phyloP scores from a whole-genome alignment of 2,329 filamentous ascomycete genomes.

The Aspergillus proliferans region DNA sequence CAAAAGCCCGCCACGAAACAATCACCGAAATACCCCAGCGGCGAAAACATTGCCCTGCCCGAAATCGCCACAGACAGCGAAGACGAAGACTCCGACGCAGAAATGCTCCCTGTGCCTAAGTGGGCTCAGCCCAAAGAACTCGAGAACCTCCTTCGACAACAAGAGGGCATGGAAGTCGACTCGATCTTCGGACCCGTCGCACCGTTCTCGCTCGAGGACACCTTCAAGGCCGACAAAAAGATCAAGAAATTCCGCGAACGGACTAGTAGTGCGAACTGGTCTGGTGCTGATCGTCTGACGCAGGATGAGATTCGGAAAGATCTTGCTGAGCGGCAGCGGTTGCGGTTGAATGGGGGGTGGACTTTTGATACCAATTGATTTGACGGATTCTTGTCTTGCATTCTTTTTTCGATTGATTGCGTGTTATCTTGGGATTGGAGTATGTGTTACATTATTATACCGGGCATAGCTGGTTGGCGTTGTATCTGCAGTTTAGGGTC shows the following conservation, averaged over 20 bases:
- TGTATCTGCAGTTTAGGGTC: background rate
- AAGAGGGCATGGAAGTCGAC: slow-evolving; percentile 69
- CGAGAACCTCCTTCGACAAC: slow-evolving; percentile 64
- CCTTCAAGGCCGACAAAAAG: slow-evolving; percentile 85
- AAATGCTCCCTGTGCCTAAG: slow-evolving; percentile 60
- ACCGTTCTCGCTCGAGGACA: slow-evolving; percentile 90
- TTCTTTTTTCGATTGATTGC: background rate
- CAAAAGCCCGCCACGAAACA: slow-evolving; percentile 48
- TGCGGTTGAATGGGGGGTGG: slow-evolving; percentile 82
- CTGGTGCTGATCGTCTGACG: slow-evolving; percentile 70
- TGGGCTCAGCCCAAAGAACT: slow-evolving; percentile 90
- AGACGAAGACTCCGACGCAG: slow-evolving; percentile 65
- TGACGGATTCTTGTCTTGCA: background rate
- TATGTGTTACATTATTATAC: background rate
- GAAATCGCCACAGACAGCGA: slow-evolving; percentile 95
- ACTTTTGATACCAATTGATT: slow-evolving; percentile 47
- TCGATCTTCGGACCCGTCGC: slow-evolving; percentile 87
- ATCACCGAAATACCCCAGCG: slow-evolving; percentile 80
- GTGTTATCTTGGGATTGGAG: background rate
- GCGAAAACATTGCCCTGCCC: slow-evolving; percentile 83
- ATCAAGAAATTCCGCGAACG: slow-evolving; percentile 83
- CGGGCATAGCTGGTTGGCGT: background rate
- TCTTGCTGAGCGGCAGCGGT: slow-evolving; percentile 67
- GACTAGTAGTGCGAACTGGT: slow-evolving; percentile 95
- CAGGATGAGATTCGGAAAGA: slow-evolving; percentile 82